Base-by-base conservation (phyloP, 805 yeast genomes). In the Tetrapisispora fleetii region DNA sequence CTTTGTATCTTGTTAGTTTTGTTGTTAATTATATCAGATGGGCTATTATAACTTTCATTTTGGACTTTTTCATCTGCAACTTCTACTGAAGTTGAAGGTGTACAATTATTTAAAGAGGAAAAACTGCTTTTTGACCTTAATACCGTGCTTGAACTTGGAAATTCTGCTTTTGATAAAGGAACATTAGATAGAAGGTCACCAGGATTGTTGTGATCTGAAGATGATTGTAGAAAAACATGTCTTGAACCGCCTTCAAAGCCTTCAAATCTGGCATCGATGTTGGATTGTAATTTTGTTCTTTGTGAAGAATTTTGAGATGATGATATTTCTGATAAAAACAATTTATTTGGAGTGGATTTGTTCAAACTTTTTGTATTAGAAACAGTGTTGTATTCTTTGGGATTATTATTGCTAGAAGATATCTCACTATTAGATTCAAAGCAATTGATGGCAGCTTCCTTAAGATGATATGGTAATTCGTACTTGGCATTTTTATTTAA, bases 181-280 rank as follows among this genome's bases (percentile, higher is more conserved):
- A 83, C 95, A 48, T 83, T 85, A 0, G 95, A 84, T 11, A 89
- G 67, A 46, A 89, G 70, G 60, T 88, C 95, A 28, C 96, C 96
- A 0, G 96, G 95, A 58, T 84, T 87, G 17, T 81, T 69, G 4
- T 77, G 67, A 47, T 76, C 74, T 45, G 81, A 68, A 7, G 44
- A 41, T 1, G 85, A 73, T 24, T 75, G 77, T 35, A 83, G 65
- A 4, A 67, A 77, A 37, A 78, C 76, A 53, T 77, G 77, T 49
- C 76, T 67, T 1, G 80, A 74, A 37, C 59, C 53, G 9, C 28
- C 24, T 24, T 19, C 17, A 19, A 30, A 28, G 2, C 24, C 18
- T 10, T 30, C 28, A 27, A 28, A 24, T 8, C 16, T 36, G 3
- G 13, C 48, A n/a, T 40, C 42, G 18, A 17, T 37, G 16, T 19